Conservation (phyloP, 768 basidiomycete species). For the Lactarius hengduanensis region DNA sequence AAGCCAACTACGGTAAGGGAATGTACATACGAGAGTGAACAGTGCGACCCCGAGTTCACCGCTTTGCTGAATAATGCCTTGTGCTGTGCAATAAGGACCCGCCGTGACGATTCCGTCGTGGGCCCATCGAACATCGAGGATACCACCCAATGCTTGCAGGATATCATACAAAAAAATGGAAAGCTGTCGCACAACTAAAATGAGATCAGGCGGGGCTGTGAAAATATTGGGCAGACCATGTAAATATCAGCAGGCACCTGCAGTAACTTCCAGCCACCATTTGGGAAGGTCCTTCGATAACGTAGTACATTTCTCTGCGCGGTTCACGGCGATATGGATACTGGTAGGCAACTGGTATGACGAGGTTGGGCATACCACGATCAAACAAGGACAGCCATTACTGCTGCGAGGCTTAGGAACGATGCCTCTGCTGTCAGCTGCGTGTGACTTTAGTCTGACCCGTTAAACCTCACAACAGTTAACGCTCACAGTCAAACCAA, state of each 20-base stretch:
- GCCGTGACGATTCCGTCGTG: conserved; percentile 36
- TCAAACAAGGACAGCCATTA: conserved; percentile 4
- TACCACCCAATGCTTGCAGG: conserved; percentile 41
- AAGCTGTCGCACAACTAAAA: conserved; percentile 30
- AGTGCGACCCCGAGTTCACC: conserved; percentile 46
- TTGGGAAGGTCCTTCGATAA: conserved; percentile 1
- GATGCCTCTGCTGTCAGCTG: conserved; percentile 40
- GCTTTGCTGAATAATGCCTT: conserved; percentile 42
- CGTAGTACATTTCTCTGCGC: conserved; percentile 21
- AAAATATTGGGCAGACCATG: conserved; percentile 35
- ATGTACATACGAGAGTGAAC: conserved; percentile 40
- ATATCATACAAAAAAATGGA: conserved; percentile 37
- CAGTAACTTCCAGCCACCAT: conserved; percentile 31
- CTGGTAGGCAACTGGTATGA: background rate
- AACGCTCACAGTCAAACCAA: conserved; percentile 39
- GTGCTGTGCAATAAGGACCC: conserved; percentile 40
- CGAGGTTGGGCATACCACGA: conserved; percentile 13
- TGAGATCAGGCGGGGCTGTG: background rate
- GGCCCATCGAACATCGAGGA: conserved; percentile 42
- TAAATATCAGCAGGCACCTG: conserved; percentile 42
- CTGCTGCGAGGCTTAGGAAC: conserved; percentile 2
- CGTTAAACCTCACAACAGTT: background rate
- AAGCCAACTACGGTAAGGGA: background rate
- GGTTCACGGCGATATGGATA: background rate
- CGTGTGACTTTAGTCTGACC: background rate